Evolutionary conservation across 306 rosid species (phyloP).

Genomic region (Trifolium dubium): DNA sequence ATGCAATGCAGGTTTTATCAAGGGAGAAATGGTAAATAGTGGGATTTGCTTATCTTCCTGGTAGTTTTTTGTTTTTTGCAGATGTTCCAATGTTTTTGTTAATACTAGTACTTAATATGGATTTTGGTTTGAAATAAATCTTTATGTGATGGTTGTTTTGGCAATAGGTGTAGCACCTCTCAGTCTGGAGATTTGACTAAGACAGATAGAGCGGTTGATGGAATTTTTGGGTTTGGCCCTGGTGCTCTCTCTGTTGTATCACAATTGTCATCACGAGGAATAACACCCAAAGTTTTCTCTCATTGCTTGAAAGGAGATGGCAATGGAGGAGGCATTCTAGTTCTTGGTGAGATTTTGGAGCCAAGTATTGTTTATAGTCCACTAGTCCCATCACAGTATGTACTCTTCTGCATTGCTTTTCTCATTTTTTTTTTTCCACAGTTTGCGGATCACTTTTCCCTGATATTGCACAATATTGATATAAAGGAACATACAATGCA

Average conservation of each 20-base stretch:
- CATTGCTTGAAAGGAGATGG: slow-evolving; percentile 93
- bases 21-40: neutral
- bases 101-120: slow-evolving; percentile 15
- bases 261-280: slow-evolving; percentile 77
- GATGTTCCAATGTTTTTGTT: slow-evolving; percentile 14
- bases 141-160: slow-evolving; percentile 43
- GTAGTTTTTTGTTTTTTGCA: slow-evolving; percentile 5
- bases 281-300: slow-evolving; percentile 90
- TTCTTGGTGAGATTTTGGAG: slow-evolving; percentile 98
- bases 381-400: slow-evolving; percentile 95
- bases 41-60: slow-evolving; percentile 22
- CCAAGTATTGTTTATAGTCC: slow-evolving; percentile 92
- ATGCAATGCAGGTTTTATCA: neutral
- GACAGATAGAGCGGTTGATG: slow-evolving; percentile 91
- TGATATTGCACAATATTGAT: neutral
- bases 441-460: slow-evolving; percentile 1
- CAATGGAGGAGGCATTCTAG: slow-evolving; percentile 91
- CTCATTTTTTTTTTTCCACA: slow-evolving; percentile 29
- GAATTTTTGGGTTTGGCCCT: slow-evolving; percentile 94
- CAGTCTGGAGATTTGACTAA: slow-evolving; percentile 86
- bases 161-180: slow-evolving; percentile 83
- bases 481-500: slow-evolving; percentile 10
- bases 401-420: slow-evolving; percentile 50
- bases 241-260: slow-evolving; percentile 86
- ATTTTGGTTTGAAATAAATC: slow-evolving; percentile 37